Base-by-base conservation (phyloP, 352 stramenopile species). In the Globisporangium okanoganense region DNA sequence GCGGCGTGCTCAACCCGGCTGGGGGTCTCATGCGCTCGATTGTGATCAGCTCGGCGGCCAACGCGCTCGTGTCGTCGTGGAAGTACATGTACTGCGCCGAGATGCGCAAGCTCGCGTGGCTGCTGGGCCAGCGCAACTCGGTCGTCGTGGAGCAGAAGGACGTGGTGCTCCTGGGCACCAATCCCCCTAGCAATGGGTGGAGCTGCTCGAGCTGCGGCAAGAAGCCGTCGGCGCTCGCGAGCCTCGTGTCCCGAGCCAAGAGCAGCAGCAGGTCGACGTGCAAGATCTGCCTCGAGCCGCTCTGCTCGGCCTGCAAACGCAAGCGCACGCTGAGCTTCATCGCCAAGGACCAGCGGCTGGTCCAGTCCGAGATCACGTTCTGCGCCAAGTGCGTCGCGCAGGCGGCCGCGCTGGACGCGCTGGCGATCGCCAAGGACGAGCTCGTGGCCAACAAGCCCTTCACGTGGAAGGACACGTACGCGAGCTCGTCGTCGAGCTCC, bases 31-130 rank as follows among this genome's bases (percentile, higher is more conserved):
- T 83, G 50, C 69, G 71, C 49, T 65, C 76, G 58, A 36, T 77
- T 3, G 70, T 67, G 0, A 65, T 76, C n/a, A 70, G 65, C 7
- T 73, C 78, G 13, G 70, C 71, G 55, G 66, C 71, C 18, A 54
- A 82, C 2, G 38, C 60, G 3, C 70, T 90, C 61, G 63, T 71
- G 43, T 65, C 72, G 13, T 64, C 61, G 0, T 70, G 65, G 1
- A 61, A 53, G 9, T 62, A 74, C 41, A 72, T 87, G 40, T 52
- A 82, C 16, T 90, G 78, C 59, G 73, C 71, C 7, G 75, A 77
- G n/a, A 85, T 86, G 76, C 82, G 82, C 47, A 90, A 88, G 57
- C 77, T 88, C 16, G 58, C 75, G 58, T 90, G 57, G 38, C 65
- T 65, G 20, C 50, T 53, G 1, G 13, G 51, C 10, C 50, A 60